A percentile compares a stretch with the other conserved stretches of the same genome.
Conservation (phyloP, 108 stramenopile species). For the Chaetoceros tenuissimus region DNA sequence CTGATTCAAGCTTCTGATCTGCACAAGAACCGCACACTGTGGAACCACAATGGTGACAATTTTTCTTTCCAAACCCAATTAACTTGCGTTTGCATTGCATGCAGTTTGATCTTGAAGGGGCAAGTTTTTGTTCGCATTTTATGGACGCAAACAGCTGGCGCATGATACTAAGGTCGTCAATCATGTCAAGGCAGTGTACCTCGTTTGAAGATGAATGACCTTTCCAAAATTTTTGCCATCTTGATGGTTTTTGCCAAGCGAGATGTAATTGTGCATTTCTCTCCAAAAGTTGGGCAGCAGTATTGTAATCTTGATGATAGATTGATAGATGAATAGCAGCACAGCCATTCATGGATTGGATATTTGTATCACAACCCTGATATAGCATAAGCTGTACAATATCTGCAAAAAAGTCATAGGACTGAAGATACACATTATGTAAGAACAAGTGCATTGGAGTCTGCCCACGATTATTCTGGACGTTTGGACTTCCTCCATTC, state of each 20-base stretch:
- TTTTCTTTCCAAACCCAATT: conserved; percentile 39
- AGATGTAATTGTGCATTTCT: conserved; percentile 62
- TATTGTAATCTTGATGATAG: conserved; percentile 64
- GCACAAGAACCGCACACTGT: conserved; percentile 61
- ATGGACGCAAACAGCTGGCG: conserved; percentile 62
- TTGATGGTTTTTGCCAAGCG: conserved; percentile 70
- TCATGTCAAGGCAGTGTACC: conserved; percentile 71
- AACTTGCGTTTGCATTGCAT: conserved; percentile 71
- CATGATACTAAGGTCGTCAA: conserved; percentile 42
- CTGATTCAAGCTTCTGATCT: conserved; percentile 12
- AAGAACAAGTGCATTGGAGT: conserved; percentile 74
- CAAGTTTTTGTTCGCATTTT: conserved; percentile 32
- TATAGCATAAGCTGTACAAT: conserved; percentile 54
- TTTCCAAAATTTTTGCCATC: conserved; percentile 74
- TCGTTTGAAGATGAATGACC: conserved; percentile 27
- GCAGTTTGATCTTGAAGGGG: conserved; percentile 55
- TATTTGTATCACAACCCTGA: conserved; percentile 67
- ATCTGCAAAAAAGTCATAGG: conserved; percentile 50
- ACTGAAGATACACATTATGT: conserved; percentile 59
- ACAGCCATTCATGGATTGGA: conserved; percentile 65
- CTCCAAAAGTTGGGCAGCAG: conserved; percentile 56
- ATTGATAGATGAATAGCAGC: conserved; percentile 74
- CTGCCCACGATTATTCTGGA: conserved; percentile 67
- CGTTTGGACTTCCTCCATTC: conserved; percentile 58
- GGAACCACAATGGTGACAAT: conserved; percentile 72